A percentile compares a stretch with the other conserved stretches of the same genome.
Conservation (phyloP, 768 basidiomycete species). For the Boletus subcaerulescens region DNA sequence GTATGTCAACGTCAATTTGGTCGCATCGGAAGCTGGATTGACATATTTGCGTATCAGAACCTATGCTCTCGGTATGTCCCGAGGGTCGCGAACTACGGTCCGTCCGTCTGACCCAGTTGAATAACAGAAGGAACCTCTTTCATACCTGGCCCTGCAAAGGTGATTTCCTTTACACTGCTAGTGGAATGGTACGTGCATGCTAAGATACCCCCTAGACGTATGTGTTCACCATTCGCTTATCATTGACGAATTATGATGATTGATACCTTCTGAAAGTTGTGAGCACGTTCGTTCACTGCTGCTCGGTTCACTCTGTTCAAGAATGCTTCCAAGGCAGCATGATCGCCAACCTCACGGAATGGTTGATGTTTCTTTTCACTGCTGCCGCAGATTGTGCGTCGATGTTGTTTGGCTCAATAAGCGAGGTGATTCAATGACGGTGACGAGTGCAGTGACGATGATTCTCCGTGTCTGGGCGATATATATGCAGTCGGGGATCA, state of each 20-base stretch:
- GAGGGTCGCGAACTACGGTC: no score
- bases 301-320: not conserved
- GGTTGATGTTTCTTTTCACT: not conserved
- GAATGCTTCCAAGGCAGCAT: not conserved
- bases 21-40: not conserved
- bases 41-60: not conserved
- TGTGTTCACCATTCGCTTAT: not conserved
- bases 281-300: not conserved
- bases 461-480: slow-evolving; percentile 13
- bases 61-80: not conserved
- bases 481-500: slow-evolving; percentile 3
- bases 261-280: slow-evolving; percentile 1
- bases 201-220: not conserved
- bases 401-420: not conserved
- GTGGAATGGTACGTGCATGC: not conserved
- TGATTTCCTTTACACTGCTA: not conserved
- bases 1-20: not conserved
- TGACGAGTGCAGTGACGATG: slow-evolving; percentile 4
- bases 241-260: not conserved
- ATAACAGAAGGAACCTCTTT: slow-evolving; percentile 7
- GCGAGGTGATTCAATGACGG: not conserved
- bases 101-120: not conserved
- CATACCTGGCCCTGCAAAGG: slow-evolving; percentile 1
- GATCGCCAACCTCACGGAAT: not conserved
- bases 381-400: slow-evolving; percentile 7